Evolutionary conservation across 805 yeast species (phyloP), one percentile per base, ranked within the genome.

Genomic region (Starmerella stellata): DNA sequence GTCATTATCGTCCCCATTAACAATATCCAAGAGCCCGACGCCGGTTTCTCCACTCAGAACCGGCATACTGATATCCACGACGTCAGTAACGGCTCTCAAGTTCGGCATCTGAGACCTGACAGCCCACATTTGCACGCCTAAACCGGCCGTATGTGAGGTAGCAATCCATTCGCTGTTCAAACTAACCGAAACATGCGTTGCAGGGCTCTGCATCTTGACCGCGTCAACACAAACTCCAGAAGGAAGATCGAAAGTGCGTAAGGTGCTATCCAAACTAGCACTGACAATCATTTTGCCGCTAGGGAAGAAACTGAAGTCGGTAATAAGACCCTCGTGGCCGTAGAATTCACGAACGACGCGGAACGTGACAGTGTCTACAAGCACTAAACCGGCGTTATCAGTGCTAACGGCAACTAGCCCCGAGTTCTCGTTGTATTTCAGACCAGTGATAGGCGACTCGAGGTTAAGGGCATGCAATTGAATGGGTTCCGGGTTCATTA

Each of bases 171-270:
- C 95, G 33, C 94, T 94, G 40, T 74, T 66, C 2, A 92, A 92
- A 14, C 95, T 79, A 46, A 90, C 70, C 52, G 75, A 72, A 24
- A 92, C 64, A 39, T 70, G 64, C 0, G 95, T 82, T 3, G 78
- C 93, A n/a, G 83, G 85, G 48, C 67, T 72, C 1, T 77, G 73
- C 20, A 90, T 67, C 38, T 64, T 61, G 15, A 87, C 74, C 45
- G 95, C 95, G 61, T 90, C 98, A 41, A 90, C 82, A 58, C 96
- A 87, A 1, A 85, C 81, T 36, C 98, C 96, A 1, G 95, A 78
- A 31, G 96, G 96, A 43, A 90, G 68, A 57, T 90, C 96, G 96
- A 96, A 90, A 1, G 95, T 82, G 52, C 98, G 71, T 36, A 90
- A 65, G 0, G 96, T 83, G 2, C 80, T 68, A 55, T 90, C 99